Evolutionary conservation across 2,329 filamentous ascomycete species (phyloP), one percentile per base, ranked within the genome.

Genomic region (Colletotrichum lini): DNA sequence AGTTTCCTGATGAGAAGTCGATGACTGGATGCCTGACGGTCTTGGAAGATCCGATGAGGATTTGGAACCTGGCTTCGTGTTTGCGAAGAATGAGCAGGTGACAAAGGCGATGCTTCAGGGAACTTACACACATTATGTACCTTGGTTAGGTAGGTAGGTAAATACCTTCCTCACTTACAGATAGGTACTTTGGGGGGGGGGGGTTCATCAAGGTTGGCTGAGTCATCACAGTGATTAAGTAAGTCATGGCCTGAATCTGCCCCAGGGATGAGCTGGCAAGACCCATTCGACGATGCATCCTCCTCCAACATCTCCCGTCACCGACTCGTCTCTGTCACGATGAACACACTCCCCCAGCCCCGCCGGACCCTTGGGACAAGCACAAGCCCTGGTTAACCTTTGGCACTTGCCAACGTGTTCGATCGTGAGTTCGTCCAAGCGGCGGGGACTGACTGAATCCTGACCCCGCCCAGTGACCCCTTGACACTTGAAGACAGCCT

Each of bases 301-400:
- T 10, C 16, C 15, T n/a, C 15, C 6, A 40, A 4, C 26, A 30
- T 42, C 21, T 54, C 42, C 2, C 53, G 30, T 42, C 59, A 63
- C 57, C 66, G 59, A 68, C 66, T 65, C 56, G 35, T 8, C 40
- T 40, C n/a, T 57, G 12, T 56, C 47, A 65, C 21, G 53, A 54
- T 57, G n/a, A 16, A 23, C n/a, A 18, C 35, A 10, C 35, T 8
- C 23, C 15, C n/a, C 35, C n/a, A 50, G 18, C 53, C 57, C 65
- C 65, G 67, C 53, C 35, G 40, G n/a, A 21, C 18, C 59, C 59
- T 56, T 47, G 30, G 45, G 56, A 40, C 58, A 57, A 60, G 60
- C 54, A 40, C 53, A 57, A 60, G 60, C 66, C 45, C 65, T 38
- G 23, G 50, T 45, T 45, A 54, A 42, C 47, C 44, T 50, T 49